phyloP scores from a whole-genome alignment of 176 grass and related monocot species.

The Thinopyrum elongatum region DNA sequence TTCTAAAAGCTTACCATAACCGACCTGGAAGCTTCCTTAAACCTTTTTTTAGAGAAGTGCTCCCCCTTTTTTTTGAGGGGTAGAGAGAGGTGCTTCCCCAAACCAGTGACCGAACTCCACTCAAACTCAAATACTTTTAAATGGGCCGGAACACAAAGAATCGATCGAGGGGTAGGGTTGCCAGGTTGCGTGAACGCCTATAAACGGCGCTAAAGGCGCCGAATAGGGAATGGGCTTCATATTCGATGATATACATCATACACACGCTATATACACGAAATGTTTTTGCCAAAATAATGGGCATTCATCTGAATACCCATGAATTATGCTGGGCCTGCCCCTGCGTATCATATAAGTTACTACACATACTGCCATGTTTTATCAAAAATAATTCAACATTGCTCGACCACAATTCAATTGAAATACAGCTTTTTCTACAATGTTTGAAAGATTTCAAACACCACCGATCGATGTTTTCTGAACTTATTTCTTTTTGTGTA shows the following conservation, averaged over 20 bases:
- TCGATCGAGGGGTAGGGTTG: no score
- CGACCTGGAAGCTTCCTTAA: no score
- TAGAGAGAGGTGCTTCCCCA: no score
- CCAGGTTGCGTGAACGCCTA: no score
- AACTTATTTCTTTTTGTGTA: conserved; percentile 1
- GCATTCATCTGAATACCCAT: background rate
- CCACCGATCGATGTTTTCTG: background rate
- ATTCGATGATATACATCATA: background rate
- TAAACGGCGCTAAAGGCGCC: no score
- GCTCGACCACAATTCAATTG: background rate
- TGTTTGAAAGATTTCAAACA: background rate
- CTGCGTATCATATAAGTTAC: background rate
- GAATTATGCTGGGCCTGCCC: background rate
- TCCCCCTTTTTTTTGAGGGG: no score
- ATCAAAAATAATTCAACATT: background rate
- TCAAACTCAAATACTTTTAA: no score
- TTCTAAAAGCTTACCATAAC: no score
- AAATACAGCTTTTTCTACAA: background rate
- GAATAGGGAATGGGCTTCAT: no score
- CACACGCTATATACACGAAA: background rate
- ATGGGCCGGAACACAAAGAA: no score
- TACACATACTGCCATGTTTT: background rate
- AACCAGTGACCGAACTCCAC: no score
- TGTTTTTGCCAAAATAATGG: background rate
- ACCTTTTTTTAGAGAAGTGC: no score